Base-by-base conservation (phyloP, 192 early-diverging fungal genomes). In the Blastocladiella britannica region DNA sequence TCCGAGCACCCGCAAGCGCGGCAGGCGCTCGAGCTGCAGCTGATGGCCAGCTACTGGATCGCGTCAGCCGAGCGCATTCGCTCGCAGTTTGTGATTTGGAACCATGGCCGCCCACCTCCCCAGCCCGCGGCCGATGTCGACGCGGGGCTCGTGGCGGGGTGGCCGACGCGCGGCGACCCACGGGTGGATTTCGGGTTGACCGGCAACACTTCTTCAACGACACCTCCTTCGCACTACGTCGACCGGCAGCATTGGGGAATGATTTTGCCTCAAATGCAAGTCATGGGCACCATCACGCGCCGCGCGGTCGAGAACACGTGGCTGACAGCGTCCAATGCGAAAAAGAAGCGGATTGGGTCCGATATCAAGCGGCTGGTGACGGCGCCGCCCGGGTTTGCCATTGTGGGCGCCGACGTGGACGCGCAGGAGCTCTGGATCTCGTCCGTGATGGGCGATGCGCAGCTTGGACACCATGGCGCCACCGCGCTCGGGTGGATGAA, bases 401-500 rank as follows among this genome's bases (percentile, higher is more conserved):
- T 97, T 68, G 81, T 95, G 6, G 94, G 94, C 3, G 94, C 94
- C 5, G 94, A 97, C 66, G 94, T 97, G 4, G 94, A 97, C 58
- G 84, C 82, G 0, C 86, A 97, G 62, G 94, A 97, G 67, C 75
- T 97, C 25, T 97, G 94, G 94, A 92, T 97, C 56, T 82, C 88
- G 9, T 85, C 86, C 64, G 59, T 95, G 18, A 80, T 97, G 57
- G 90, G 91, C 26, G 94, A 95, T 66, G 79, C 90, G 23, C 88
- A 92, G 71, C 88, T 97, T 63, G 74, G 82, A 9, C 82, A 85
- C 62, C 91, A 94, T 57, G 94, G 94, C 5, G 82, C 82, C 0
- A 90, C 89, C 1, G 88, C 94, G 0, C 70, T 97, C 28, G 91
- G 94, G 3, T 97, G 90, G 81, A 95, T 97, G 94, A 97, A 89